Evolutionary conservation across 2,329 filamentous ascomycete species (phyloP), one percentile per base, ranked within the genome.

Genomic region (Xylaria sp.): DNA sequence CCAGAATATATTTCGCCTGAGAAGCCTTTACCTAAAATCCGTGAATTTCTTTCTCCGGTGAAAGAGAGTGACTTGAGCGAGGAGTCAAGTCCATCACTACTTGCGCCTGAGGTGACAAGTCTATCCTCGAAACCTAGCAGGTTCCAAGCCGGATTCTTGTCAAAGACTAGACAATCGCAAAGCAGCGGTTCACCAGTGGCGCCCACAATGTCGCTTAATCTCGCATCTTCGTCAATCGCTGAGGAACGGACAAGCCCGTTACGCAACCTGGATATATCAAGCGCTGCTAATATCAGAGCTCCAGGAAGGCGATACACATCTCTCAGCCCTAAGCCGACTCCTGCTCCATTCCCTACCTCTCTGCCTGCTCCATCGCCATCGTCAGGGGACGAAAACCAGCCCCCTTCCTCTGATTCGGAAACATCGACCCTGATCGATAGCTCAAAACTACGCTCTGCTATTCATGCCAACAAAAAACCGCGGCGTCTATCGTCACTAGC

Each of bases 81-180:
- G 79, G 68, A 84, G 79, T 73, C 86, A 76, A 77, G 88, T 85
- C 81, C 87, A 0, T 89, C 88, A 2, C 80, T 90, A 39, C 86
- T 90, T 47, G 77, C 89, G 0, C 81, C 82, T 0, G 83, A 86
- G 49, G 73, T 77, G 15, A 78, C 79, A 7, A 77, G 72, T 10
- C 72, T 83, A 3, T 71, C 68, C 71, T 72, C 79, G 38, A 92
- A 92, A 73, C 87, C 87, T 57, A 92, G 87, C 79, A 88, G 95
- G 49, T 98, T 98, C 81, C 92, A 97, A 73, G 87, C 94, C 1
- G 95, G 95, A 5, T 97, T 97, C 78, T 81, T 98, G 27, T 89
- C 92, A 81, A 87, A 86, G 76, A 72, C 79, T 45, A 79, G 81
- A 49, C 74, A 77, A 2, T 81, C 83, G 1, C 74, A 80, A 42